These are phyloP conservation scores for Flaveria brownii DNA, from an alignment of 129 eudicot species.

Conservation along the genomic window DNA sequence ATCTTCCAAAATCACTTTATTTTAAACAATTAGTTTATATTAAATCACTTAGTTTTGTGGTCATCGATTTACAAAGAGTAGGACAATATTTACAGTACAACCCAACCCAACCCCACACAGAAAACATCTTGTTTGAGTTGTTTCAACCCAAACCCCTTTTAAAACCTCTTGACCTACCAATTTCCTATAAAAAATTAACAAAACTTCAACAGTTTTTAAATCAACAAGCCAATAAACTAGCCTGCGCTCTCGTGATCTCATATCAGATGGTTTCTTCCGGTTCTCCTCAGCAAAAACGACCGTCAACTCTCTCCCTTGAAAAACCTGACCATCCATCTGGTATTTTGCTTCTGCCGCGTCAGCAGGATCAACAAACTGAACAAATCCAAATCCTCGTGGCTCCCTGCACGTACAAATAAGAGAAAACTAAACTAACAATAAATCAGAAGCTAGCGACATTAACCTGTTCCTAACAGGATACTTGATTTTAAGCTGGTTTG, in stretches of 20 bases:
- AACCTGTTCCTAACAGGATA: neutral
- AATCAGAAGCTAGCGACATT: neutral
- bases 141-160: no score
- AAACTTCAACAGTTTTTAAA: neutral
- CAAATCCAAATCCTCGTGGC: constrained; percentile 82
- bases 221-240: neutral
- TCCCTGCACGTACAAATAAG: constrained; percentile 40
- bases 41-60: neutral
- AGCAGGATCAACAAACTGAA: constrained; percentile 68
- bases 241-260: constrained; percentile 56
- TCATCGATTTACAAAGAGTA: neutral
- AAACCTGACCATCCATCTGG: constrained; percentile 57
- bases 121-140: neutral
- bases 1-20: no score
- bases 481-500: neutral
- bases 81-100: neutral
- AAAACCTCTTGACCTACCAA: neutral
- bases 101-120: neutral
- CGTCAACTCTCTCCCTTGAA: constrained; percentile 54
- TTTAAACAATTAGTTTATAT: neutral
- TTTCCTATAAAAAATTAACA: neutral
- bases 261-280: constrained; percentile 59
- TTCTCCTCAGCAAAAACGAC: constrained; percentile 71
- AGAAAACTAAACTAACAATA: neutral
- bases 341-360: constrained; percentile 61